Base-by-base conservation (phyloP, 2,329 filamentous ascomycete genomes). In the Pseudogymnoascus sp. region DNA sequence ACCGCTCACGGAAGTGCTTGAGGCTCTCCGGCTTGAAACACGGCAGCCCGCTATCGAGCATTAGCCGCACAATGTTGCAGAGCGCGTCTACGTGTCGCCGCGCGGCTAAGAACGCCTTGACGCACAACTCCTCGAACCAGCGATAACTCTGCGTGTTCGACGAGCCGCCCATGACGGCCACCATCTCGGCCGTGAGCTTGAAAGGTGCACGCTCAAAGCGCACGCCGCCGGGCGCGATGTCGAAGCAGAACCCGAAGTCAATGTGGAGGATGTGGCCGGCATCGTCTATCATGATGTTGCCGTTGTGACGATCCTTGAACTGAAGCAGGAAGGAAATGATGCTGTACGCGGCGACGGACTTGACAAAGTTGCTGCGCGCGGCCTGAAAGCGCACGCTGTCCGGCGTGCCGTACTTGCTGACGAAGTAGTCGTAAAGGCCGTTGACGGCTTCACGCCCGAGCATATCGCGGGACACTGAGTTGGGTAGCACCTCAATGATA, bases 201-300 rank as follows among this genome's bases (percentile, higher is more conserved):
- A 99, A 99, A 0, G 94, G 94, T 0, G 94, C 94, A 23, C 94
- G 89, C 79, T 99, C 94, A 73, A 99, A 99, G 70, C 92, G 93
- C 72, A 99, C 92, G 65, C 95, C 94, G 59, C 94, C 94, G 0
- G 94, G 94, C 1, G 92, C 94, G 69, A 99, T 97, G 73, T 99
- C 95, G 77, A 99, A 99, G 78, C 93, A 97, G 83, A 99, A 99
- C 8, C 94, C 94, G 72, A 99, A 99, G 75, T 99, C 94, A 69
- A 99, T 97, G 78, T 99, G 94, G 62, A 99, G 84, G 71, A 99
- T 96, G 76, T 99, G 94, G 3, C 95, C 94, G 0, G 89, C 90
- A 71, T 97, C 93, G 74, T 99, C 93, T 67, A 99, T 87, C 95
- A 99, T 99, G 79, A 99, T 99, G 79, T 99, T 99, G 66, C 94